These are phyloP conservation scores for Fusarium sp. DNA, from an alignment of 2,329 filamentous ascomycete species.

Conservation along the genomic window DNA sequence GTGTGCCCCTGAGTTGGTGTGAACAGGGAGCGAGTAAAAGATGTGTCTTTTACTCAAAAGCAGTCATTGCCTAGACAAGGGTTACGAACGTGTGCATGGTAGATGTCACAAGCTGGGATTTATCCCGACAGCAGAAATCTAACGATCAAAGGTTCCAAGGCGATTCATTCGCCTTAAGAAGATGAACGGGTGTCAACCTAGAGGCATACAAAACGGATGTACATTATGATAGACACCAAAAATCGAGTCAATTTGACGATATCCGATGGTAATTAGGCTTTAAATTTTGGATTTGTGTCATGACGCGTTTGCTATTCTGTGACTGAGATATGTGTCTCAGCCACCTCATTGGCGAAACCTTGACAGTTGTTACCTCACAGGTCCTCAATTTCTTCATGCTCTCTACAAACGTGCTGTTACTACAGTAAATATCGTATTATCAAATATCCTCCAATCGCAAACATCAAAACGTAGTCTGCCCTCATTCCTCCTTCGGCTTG, in stretches of 20 bases:
- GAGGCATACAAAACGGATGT: slow-evolving; percentile 17
- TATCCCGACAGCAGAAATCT: slow-evolving; percentile 13
- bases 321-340: slow-evolving; percentile 17
- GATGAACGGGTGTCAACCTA: background rate
- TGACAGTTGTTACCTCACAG: background rate
- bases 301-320: slow-evolving; percentile 2
- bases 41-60: slow-evolving; percentile 10
- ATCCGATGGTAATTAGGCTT: background rate
- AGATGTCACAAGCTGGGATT: slow-evolving; percentile 2
- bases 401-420: background rate
- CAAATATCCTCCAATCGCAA: background rate
- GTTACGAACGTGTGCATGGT: slow-evolving; percentile 11
- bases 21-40: background rate
- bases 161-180: slow-evolving; percentile 3
- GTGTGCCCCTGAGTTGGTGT: background rate
- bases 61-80: background rate
- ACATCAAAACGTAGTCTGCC: slow-evolving; percentile 1
- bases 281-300: slow-evolving; percentile 2
- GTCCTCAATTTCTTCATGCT: background rate
- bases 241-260: slow-evolving; percentile 10
- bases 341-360: slow-evolving; percentile 27
- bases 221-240: slow-evolving; percentile 29
- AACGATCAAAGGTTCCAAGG: slow-evolving; percentile 1
- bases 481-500: slow-evolving; percentile 53
- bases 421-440: background rate